A percentile compares a stretch with the other conserved stretches of the same genome.
Evolutionary conservation across 495 filamentous ascomycete species (phyloP).

Genomic region (Penicillium malachiteum): DNA sequence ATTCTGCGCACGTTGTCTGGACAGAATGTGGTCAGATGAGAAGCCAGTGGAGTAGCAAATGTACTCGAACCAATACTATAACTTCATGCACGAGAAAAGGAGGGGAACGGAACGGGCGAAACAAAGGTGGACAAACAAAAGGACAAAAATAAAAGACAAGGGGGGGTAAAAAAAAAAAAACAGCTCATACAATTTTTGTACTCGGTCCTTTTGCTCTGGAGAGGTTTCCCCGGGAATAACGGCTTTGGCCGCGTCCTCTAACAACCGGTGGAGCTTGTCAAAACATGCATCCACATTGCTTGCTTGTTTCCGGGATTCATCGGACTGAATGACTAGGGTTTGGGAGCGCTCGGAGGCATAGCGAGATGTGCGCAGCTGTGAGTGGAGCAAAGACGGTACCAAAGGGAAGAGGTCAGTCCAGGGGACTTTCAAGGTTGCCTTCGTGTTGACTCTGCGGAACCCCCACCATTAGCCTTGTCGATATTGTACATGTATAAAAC

Average conservation of each 20-base stretch:
- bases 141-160: not conserved
- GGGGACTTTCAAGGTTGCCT: slow-evolving; percentile 74
- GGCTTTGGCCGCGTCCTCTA: slow-evolving; percentile 51
- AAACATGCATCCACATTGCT: slow-evolving; percentile 67
- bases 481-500: not conserved
- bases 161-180: not conserved
- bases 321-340: slow-evolving; percentile 65
- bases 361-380: slow-evolving; percentile 59
- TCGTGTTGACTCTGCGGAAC: slow-evolving; percentile 75
- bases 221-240: slow-evolving; percentile 66
- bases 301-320: slow-evolving; percentile 62
- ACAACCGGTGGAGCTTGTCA: slow-evolving; percentile 57
- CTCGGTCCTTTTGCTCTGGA: slow-evolving; percentile 54
- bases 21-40: not conserved
- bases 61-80: not conserved
- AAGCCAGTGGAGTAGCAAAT: not conserved
- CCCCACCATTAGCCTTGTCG: slow-evolving; percentile 6
- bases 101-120: not conserved
- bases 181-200: slow-evolving; percentile 62
- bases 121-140: not conserved
- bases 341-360: slow-evolving; percentile 67
- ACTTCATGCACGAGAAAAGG: too few relatives aligned
- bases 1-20: slow-evolving; percentile 70
- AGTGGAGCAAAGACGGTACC: slow-evolving; percentile 69
- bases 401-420: slow-evolving; percentile 55